phyloP scores from a whole-genome alignment of 2,329 filamentous ascomycete species.

The Colletotrichum agaves region DNA sequence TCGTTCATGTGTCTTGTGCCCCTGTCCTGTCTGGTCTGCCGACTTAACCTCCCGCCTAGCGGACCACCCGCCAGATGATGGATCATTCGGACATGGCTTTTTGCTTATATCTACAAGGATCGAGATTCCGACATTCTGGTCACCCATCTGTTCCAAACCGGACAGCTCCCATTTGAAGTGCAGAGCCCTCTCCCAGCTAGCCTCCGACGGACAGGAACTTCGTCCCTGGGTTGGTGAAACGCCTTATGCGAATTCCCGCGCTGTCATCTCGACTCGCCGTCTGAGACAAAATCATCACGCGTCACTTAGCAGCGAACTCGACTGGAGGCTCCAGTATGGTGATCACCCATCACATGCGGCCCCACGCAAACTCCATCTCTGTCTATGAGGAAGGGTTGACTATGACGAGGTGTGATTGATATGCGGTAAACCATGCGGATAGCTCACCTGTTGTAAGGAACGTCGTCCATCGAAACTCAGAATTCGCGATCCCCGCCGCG shows the following conservation, averaged over 20 bases:
- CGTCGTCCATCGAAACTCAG: too few species aligned
- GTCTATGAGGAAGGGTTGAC: neutral
- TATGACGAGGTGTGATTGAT: conserved; percentile 18
- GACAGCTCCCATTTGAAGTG: neutral
- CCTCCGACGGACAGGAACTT: neutral
- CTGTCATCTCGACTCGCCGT: conserved; percentile 15
- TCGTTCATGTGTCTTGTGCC: conserved; percentile 8
- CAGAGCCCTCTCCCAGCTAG: neutral
- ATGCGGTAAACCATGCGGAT: conserved; percentile 9
- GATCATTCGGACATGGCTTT: neutral
- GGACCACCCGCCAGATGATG: conserved; percentile 5
- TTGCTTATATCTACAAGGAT: neutral
- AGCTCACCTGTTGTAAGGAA: conserved; percentile 13
- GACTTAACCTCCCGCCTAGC: neutral
- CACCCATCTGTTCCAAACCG: neutral
- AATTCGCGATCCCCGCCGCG: neutral
- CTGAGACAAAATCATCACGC: conserved; percentile 29
- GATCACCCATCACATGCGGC: conserved; percentile 15
- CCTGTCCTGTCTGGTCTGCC: neutral
- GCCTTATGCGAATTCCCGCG: conserved; percentile 12
- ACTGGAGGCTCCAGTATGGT: neutral
- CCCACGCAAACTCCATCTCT: neutral
- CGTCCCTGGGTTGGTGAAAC: conserved; percentile 1
- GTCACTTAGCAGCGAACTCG: neutral
- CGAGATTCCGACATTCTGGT: conserved; percentile 5